phyloP scores from a whole-genome alignment of 2,329 filamentous ascomycete species.

The Amylocarpus encephaloides region DNA sequence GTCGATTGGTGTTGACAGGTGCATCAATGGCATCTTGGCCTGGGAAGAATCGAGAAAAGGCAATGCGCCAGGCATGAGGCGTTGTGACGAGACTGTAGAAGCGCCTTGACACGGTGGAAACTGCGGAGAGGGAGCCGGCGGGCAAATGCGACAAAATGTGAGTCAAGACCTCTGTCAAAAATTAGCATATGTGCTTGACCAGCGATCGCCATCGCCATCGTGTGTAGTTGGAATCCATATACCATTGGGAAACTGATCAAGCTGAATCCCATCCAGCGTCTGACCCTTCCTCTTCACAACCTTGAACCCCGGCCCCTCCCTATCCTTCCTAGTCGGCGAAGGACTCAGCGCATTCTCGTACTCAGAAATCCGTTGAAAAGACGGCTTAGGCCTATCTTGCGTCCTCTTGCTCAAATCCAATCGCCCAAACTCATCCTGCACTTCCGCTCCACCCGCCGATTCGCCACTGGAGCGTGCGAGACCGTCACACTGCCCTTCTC shows the following conservation, averaged over 20 bases:
- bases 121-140: conserved; percentile 72
- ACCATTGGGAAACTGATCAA: conserved; percentile 74
- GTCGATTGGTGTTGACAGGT: conserved; percentile 32
- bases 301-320: conserved; percentile 46
- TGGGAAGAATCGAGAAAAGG: conserved; percentile 86
- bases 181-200: conserved; percentile 20
- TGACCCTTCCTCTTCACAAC: conserved; percentile 42
- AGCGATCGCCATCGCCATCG: background rate
- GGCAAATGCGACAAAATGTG: conserved; percentile 87
- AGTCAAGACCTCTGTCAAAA: conserved; percentile 71
- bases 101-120: conserved; percentile 79
- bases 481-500: conserved; percentile 8
- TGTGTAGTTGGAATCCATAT: conserved; percentile 17
- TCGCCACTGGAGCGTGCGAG: conserved; percentile 27
- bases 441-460: conserved; percentile 36
- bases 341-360: conserved; percentile 54
- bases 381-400: conserved; percentile 26
- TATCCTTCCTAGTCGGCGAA: conserved; percentile 37
- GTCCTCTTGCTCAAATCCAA: conserved; percentile 39
- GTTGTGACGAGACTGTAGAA: conserved; percentile 85
- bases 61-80: conserved; percentile 88
- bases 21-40: conserved; percentile 55
- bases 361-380: conserved; percentile 45
- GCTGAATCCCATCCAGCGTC: conserved; percentile 20
- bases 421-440: conserved; percentile 47